These are phyloP conservation scores for Diutina neorugosa DNA, from an alignment of 1,139 yeast genomes.

Conservation along the genomic window DNA sequence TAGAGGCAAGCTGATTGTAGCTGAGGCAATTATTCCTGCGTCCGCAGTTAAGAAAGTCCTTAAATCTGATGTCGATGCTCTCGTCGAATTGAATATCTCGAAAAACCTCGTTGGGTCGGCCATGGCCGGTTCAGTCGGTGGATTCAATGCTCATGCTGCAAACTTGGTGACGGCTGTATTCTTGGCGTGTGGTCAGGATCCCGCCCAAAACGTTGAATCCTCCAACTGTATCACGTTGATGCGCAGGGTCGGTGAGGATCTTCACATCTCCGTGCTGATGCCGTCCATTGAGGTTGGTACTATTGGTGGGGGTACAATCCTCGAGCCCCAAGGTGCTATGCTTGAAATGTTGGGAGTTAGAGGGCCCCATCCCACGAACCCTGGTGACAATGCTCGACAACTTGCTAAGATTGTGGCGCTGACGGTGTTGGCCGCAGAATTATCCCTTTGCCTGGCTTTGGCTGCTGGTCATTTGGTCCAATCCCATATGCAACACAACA, in stretches of 20 bases:
- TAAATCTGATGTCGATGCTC: constrained; percentile 84
- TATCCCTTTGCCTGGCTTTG: constrained; percentile 85
- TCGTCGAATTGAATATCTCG: constrained; percentile 77
- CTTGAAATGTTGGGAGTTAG: constrained; percentile 86
- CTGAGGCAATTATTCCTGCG: constrained; percentile 87
- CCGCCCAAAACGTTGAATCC: constrained; percentile 95
- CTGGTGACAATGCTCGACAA: constrained; percentile 92
- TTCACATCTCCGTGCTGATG: constrained; percentile 91
- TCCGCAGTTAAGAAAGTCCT: constrained; percentile 70
- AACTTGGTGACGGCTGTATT: constrained; percentile 88
- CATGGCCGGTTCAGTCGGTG: constrained; percentile 97
- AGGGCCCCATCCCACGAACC: constrained; percentile 90
- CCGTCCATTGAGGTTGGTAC: constrained; percentile 99
- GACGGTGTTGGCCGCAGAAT: constrained; percentile 92
- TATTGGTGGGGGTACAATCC: constrained; percentile 96
- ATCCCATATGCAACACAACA: constrained; percentile 94
- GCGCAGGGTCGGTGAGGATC: constrained; percentile 60
- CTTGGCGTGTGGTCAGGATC: constrained; percentile 96
- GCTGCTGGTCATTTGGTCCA: constrained; percentile 98
- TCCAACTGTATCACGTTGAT: constrained; percentile 94
- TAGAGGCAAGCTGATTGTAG: constrained; percentile 95
- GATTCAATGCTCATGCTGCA: constrained; percentile 97
- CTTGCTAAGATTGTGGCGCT: constrained; percentile 92
- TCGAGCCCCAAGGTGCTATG: constrained; percentile 97
- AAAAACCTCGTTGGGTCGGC: constrained; percentile 95